phyloP scores from a whole-genome alignment of 352 stramenopile species.

The Peronospora belbahrii region DNA sequence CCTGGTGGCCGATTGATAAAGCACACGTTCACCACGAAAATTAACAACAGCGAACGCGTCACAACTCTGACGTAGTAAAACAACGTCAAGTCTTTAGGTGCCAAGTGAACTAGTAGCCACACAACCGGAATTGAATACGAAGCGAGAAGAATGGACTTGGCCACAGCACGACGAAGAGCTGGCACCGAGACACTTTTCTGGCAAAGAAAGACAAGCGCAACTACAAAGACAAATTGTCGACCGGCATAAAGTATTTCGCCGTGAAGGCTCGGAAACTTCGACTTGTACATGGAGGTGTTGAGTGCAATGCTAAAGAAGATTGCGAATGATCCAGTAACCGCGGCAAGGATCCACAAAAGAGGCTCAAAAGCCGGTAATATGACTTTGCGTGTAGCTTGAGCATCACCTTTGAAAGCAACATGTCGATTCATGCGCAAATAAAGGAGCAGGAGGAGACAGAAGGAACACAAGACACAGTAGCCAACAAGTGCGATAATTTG shows the following conservation, averaged over 20 bases:
- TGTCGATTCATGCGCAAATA: slow-evolving; percentile 40
- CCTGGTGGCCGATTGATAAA: slow-evolving; percentile 24
- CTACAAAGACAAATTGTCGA: slow-evolving; percentile 49
- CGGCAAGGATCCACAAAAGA: slow-evolving; percentile 39
- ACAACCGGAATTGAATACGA: slow-evolving; percentile 40
- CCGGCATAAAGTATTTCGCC: slow-evolving; percentile 35
- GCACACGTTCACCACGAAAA: slow-evolving; percentile 30
- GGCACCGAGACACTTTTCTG: slow-evolving; percentile 61
- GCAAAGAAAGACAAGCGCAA: slow-evolving; percentile 40
- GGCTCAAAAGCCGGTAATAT: slow-evolving; percentile 54
- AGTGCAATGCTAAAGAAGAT: slow-evolving; percentile 34
- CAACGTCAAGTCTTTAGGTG: slow-evolving; percentile 5
- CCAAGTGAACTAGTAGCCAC: slow-evolving; percentile 16
- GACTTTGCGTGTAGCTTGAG: slow-evolving; percentile 34
- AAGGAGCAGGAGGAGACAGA: slow-evolving; percentile 28
- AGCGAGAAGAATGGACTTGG: slow-evolving; percentile 34
- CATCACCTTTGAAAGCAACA: slow-evolving; percentile 36
- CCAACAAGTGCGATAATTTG: slow-evolving; percentile 30
- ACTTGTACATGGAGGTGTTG: slow-evolving; percentile 23
- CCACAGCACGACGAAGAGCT: slow-evolving; percentile 33
- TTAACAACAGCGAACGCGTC: slow-evolving; percentile 15
- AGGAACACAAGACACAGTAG: slow-evolving; percentile 28
- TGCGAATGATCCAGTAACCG: slow-evolving; percentile 19
- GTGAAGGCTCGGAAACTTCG: slow-evolving; percentile 21
- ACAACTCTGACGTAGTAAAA: slow-evolving; percentile 18